Conservation (phyloP, 805 yeast species). For the Yarrowia sp. region DNA sequence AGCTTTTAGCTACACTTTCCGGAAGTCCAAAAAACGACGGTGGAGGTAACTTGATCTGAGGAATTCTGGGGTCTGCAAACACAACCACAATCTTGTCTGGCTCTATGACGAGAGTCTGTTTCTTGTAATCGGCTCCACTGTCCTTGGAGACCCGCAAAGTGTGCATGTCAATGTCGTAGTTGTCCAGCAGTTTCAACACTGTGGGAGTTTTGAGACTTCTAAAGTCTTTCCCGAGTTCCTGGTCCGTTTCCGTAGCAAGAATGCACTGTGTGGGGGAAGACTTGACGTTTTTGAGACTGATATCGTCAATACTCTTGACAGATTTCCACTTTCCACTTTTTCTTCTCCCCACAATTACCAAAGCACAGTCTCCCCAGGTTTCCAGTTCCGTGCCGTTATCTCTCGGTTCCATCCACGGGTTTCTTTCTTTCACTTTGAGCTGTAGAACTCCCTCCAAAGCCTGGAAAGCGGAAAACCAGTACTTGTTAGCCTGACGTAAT, state of each 20-base stretch:
- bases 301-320: neutral
- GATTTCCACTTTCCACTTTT: neutral
- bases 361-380: slow-evolving; percentile 16
- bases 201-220: neutral
- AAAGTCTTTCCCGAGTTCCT: neutral
- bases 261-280: neutral
- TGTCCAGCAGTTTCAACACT: neutral
- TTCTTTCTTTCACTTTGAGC: neutral
- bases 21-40: neutral
- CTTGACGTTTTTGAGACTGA: neutral
- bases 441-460: neutral
- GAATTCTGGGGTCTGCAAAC: neutral
- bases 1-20: neutral
- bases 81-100: neutral
- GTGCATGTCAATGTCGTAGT: neutral
- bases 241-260: neutral
- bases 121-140: no score
- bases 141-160: neutral
- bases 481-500: neutral
- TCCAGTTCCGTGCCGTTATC: neutral
- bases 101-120: neutral
- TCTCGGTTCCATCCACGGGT: slow-evolving; percentile 2
- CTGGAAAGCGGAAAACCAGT: neutral
- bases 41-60: neutral
- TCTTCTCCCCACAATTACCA: neutral